Base-by-base conservation (phyloP, 768 basidiomycete species). In the Kwoniella dejecticola region DNA sequence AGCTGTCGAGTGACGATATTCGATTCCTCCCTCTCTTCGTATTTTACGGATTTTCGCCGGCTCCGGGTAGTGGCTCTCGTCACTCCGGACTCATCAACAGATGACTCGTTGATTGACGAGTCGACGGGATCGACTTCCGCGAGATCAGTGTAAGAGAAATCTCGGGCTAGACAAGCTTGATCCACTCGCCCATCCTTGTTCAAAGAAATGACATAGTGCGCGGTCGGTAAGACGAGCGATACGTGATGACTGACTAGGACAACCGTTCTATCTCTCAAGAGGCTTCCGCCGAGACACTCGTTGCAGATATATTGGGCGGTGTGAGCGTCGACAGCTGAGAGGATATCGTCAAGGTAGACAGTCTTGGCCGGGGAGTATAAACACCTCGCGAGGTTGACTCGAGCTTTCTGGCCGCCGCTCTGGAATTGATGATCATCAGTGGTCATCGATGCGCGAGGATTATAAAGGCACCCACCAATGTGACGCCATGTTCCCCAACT, bases 241-340 rank as follows among this genome's bases (percentile, higher is more conserved):
- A 78, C 75, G 27, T 77, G 75, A 59, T 79, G 79, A 11, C 76
- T 77, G 41, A 77, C 75, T 13, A 79, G 62, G 17, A 79, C 60
- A 29, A 77, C 53, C 0, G 76, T 77, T 0, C 79, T 64, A 19
- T 64, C 44, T 6, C 44, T 46, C n/a, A 77, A 45, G 3, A 79
- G 46, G 10, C 30, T n/a, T 3, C 69, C 67, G 24, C 57, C 47
- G 12, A 79, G 63, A 52, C 79, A 78, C 27, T 78, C 63, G 1
- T 62, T 55, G 49, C 69, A 60, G 36, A 79, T 70, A 26, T 48
- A 70, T 29, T 73, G 69, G 15, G 75, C 64, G 4, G 79, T 79
- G 48, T 75, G 76, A 13, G 77, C 76, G 49, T 79, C 77, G 13
- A 79, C 74, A 5, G 76, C 76, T 11, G 73, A 74, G 21, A 79